These are phyloP conservation scores for Magnolia kwangsiensis DNA, from an alignment of 164 flowering plant genomes.

Conservation along the genomic window DNA sequence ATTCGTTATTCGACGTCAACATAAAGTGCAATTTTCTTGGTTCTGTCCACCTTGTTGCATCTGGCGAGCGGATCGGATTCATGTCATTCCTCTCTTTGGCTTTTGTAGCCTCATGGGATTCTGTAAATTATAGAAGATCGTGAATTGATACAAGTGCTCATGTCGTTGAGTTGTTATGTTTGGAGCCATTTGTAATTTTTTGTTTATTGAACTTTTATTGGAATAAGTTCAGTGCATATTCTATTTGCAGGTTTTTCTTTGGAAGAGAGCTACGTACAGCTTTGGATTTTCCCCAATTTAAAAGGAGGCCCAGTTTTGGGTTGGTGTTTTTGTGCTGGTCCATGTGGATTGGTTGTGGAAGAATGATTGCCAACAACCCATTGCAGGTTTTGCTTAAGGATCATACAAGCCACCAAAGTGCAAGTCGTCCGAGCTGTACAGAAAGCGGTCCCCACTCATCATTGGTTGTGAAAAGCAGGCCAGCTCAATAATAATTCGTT, in stretches of 20 bases:
- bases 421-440: no score
- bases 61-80: no score
- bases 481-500: no score
- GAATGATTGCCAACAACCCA: no score
- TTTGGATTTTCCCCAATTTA: background rate
- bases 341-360: background rate
- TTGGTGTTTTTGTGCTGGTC: background rate
- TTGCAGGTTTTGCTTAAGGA: no score
- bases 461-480: no score
- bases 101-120: background rate
- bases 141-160: background rate
- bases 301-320: no score
- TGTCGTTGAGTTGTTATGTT: background rate
- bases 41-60: background rate
- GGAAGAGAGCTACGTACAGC: background rate
- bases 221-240: background rate
- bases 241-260: background rate
- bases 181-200: background rate
- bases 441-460: no score
- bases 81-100: no score
- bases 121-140: background rate
- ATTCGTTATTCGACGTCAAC: background rate
- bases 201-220: no score
- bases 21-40: background rate
- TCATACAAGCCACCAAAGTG: no score